Evolutionary conservation across 2,329 filamentous ascomycete genomes (phyloP), one percentile per base, ranked within the genome.

Genomic region (Botrytis fabae): DNA sequence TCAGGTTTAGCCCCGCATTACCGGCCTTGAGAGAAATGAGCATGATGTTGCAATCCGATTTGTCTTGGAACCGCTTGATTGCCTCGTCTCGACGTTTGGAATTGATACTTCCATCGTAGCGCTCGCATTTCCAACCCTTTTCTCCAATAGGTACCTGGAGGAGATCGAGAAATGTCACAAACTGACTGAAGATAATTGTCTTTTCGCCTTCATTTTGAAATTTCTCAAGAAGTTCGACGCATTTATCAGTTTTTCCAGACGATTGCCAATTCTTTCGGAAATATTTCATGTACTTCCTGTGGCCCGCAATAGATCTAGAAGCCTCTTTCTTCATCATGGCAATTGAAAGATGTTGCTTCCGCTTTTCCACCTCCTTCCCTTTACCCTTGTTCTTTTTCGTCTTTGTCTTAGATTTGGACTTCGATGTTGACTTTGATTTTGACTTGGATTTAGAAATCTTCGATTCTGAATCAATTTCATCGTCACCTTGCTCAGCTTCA

Each of bases 1-100:
- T 93, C 35, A 98, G 86, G 79, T 98, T 98, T 63, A 98, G 87
- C 1, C 95, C 95, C 0, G 94, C 90, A 78, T 95, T 95, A 48
- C 93, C 93, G 1, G 93, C 93, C 78, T 93, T 93, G 66, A 95
- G 85, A 1, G 92, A 94, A 2, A 95, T 88, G 4, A 96, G 85
- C 87, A 96, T 92, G 79, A 95, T 86, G 75, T 87, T 90, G 79
- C 87, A 86, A 60, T 86, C 80, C 0, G 85, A 83, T 9, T 88
- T 83, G 61, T 92, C 88, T 25, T 80, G 81, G 81, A 96, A 95
- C 28, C 88, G 86, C 51, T 88, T 83, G 12, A 94, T 90, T 1
- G 92, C 88, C 46, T 89, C 85, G 74, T 92, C 91, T 65, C 93
- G 91, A 66, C 89, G 85, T 3, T 85, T 84, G 28, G 90, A 85